Evolutionary conservation across 257 asterid genomes (phyloP), one percentile per base, ranked within the genome.

Genomic region (Primulina eburnea): DNA sequence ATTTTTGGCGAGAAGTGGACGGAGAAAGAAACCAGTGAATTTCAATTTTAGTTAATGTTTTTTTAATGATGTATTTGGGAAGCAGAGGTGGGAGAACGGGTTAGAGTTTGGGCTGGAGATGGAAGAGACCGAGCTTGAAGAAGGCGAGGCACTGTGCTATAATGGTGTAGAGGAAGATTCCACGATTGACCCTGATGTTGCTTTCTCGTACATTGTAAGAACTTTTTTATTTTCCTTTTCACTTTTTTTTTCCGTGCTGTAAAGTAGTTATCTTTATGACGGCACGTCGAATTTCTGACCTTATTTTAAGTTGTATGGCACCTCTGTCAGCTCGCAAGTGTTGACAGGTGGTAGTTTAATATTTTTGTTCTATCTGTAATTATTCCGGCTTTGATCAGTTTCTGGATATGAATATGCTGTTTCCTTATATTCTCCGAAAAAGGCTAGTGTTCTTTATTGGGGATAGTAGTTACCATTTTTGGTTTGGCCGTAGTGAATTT

Each of bases 181-280:
- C 72, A 71, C 83, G 76, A 78, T 88, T 85, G 99, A 94, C 89
- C 99, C 95, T 81, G 99, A 94, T 81, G 78, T 89, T 76, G 82
- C 93, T 72, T 92, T 94, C 64, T 91, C 99, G 78, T 89, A 94
- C 90, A 82, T 94, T 67, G 99, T 94, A 81, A 85, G 96, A 33
- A 35, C 65, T 40, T 73, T 33, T 7, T n/a, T n/a, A 69, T 47
- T 34, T 18, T 65, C 58, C 28, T 67, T 6, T 24, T 55, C 33
- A 14, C 47, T 37, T 64, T 43, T 68, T 62, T 16, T 29, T 29
- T 65, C 11, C 5, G n/a, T 43, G n/a, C n/a, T 43, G 17, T 11
- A 12, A 12, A 43, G 53, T 11, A 3, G n/a, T 43, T 43, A 2
- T 43, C 16, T 10, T 43, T 43, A 3, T 43, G 6, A 43, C 12